Evolutionary conservation across 331 rosid species (phyloP).

Genomic region (Quercus lobata): DNA sequence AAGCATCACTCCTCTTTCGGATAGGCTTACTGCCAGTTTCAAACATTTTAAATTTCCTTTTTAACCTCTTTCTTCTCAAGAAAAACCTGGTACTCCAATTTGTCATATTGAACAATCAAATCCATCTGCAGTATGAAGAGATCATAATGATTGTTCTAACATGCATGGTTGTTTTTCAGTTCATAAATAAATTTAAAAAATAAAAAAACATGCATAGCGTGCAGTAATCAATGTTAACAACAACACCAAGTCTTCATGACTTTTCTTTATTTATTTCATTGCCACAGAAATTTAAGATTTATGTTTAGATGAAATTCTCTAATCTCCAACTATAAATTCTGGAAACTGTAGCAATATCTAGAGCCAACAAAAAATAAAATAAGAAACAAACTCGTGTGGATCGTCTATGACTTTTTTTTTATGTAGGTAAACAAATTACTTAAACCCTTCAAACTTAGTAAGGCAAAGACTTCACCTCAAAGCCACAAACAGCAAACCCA

Average conservation of each 20-base stretch:
- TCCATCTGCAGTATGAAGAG: conserved; percentile 9
- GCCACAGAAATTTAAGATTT: neutral
- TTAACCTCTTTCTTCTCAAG: neutral
- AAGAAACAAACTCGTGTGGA: neutral
- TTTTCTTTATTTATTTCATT: neutral
- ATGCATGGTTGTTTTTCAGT: neutral
- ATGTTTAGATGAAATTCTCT: neutral
- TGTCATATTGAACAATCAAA: neutral
- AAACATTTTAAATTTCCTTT: neutral
- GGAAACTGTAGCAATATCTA: neutral
- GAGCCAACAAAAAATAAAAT: neutral
- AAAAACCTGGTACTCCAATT: neutral
- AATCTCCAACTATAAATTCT: neutral
- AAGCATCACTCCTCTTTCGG: neutral
- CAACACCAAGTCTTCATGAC: neutral
- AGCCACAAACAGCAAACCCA: neutral
- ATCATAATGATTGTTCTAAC: neutral
- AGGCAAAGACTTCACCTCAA: neutral
- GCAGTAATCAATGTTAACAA: neutral
- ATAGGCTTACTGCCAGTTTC: neutral
- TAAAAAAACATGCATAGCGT: neutral
- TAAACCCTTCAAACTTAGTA: neutral
- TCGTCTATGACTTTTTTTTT: neutral
- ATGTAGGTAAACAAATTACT: neutral
- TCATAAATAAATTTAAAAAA: too few relatives aligned